Percentiles rank a stretch among this genome's conserved stretches.
phyloP scores from a whole-genome alignment of 208 protist species.

The Histomonas meleagridis region DNA sequence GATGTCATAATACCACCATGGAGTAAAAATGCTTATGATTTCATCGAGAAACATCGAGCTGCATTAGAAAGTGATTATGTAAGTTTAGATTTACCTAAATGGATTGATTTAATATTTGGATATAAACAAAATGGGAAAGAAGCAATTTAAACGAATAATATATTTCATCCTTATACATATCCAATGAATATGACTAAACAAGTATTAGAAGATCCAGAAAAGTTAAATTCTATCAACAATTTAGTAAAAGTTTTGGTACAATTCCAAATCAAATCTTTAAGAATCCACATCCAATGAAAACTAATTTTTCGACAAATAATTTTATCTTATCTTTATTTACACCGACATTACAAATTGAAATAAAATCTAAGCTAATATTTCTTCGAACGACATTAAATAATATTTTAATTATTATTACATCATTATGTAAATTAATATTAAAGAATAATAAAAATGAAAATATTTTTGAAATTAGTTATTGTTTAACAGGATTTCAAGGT shows the following conservation, averaged over 20 bases:
- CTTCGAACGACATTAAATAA: too few species aligned
- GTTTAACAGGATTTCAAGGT: too few species aligned
- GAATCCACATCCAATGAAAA: neutral
- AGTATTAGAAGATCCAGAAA: neutral
- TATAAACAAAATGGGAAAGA: neutral
- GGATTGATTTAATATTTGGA: constrained; percentile 31
- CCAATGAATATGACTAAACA: neutral
- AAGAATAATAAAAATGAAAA: too few species aligned
- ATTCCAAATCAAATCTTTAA: constrained; percentile 17
- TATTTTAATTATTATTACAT: too few species aligned
- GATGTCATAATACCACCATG: constrained; percentile 52
- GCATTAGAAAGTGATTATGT: neutral
- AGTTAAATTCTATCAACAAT: neutral
- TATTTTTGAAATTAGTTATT: too few species aligned
- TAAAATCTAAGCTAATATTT: too few species aligned
- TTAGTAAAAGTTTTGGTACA: neutral
- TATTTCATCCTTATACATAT: neutral
- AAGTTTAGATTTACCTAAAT: neutral
- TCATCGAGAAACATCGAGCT: constrained; percentile 25
- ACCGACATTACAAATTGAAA: too few species aligned
- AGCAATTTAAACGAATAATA: neutral
- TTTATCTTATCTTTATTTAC: too few species aligned
- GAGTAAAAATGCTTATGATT: constrained; percentile 34
- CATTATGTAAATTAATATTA: too few species aligned
- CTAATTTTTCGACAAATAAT: too few species aligned